Evolutionary conservation across 768 basidiomycete species (phyloP).

Genomic region (Cubamyces lactineus): DNA sequence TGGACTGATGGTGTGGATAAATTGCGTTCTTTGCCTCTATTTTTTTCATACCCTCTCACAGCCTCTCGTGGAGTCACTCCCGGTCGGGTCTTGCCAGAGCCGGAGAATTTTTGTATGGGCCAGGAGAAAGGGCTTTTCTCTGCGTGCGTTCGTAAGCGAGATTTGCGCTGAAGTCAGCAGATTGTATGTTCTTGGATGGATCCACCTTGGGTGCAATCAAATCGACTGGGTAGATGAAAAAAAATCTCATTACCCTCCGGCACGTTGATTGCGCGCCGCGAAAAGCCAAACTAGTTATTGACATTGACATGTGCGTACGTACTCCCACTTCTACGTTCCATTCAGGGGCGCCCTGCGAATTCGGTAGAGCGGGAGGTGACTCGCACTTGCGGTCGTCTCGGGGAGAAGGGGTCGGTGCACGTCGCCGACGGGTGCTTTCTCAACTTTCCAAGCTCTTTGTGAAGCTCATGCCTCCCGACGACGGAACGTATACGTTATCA

Average conservation of each 20-base stretch:
- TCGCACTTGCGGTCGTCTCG: slow-evolving; percentile 4
- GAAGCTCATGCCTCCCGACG: not conserved
- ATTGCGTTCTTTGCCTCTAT: not conserved
- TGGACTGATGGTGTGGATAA: slow-evolving; percentile 42
- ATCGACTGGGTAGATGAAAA: not conserved
- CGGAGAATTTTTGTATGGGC: slow-evolving; percentile 4
- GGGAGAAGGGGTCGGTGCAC: slow-evolving; percentile 2
- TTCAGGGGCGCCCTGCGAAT: slow-evolving; percentile 7
- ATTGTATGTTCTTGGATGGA: slow-evolving; percentile 12
- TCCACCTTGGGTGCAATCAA: not conserved
- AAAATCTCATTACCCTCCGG: not conserved
- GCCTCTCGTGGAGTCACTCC: slow-evolving; percentile 2
- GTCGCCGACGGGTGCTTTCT: not conserved
- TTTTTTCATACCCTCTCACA: not conserved
- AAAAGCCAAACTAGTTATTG: not conserved
- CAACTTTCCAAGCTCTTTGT: not conserved
- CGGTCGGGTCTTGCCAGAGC: slow-evolving; percentile 5
- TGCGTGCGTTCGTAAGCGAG: slow-evolving; percentile 1
- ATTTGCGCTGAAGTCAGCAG: slow-evolving; percentile 9
- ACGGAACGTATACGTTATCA: slow-evolving; percentile 3
- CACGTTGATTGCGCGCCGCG: not conserved
- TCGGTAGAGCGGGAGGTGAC: not conserved
- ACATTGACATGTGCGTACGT: slow-evolving; percentile 5
- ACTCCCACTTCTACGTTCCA: not conserved
- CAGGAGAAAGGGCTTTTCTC: not conserved